These are phyloP conservation scores for Globisporangium emineosum DNA, from an alignment of 352 stramenopile genomes.

Conservation along the genomic window DNA sequence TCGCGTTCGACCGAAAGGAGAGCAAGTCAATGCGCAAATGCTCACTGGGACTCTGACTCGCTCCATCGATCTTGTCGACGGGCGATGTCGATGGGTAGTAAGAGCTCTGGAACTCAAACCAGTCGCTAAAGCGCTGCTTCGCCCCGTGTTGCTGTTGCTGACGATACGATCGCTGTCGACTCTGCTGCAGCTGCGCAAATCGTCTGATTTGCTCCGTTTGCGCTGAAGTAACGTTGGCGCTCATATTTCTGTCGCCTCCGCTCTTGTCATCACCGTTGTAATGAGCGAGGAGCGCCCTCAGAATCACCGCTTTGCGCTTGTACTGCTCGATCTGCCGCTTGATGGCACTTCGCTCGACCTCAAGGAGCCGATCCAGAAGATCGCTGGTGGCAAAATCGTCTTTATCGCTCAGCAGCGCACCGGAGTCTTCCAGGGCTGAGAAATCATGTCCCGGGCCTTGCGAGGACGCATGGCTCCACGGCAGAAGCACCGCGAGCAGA, in stretches of 20 bases:
- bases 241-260: neutral
- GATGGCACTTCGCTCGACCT: slow-evolving; percentile 5
- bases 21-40: slow-evolving; percentile 10
- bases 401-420: neutral
- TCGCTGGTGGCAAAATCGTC: neutral
- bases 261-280: neutral
- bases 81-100: neutral
- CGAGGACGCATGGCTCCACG: neutral
- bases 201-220: neutral
- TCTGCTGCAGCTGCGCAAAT: neutral
- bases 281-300: slow-evolving; percentile 6
- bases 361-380: neutral
- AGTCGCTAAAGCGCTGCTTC: slow-evolving; percentile 17
- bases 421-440: neutral
- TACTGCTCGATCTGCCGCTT: slow-evolving; percentile 6
- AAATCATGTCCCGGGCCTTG: neutral
- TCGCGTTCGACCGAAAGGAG: slow-evolving; percentile 11
- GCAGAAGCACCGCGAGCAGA: neutral
- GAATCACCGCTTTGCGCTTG: slow-evolving; percentile 5
- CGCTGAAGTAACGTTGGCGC: neutral
- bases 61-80: neutral
- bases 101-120: slow-evolving; percentile 12
- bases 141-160: slow-evolving; percentile 10
- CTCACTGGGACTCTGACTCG: neutral
- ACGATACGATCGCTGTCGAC: slow-evolving; percentile 5